Evolutionary conservation across 2,329 filamentous ascomycete species (phyloP).

Genomic region (Gyromitra esculenta): DNA sequence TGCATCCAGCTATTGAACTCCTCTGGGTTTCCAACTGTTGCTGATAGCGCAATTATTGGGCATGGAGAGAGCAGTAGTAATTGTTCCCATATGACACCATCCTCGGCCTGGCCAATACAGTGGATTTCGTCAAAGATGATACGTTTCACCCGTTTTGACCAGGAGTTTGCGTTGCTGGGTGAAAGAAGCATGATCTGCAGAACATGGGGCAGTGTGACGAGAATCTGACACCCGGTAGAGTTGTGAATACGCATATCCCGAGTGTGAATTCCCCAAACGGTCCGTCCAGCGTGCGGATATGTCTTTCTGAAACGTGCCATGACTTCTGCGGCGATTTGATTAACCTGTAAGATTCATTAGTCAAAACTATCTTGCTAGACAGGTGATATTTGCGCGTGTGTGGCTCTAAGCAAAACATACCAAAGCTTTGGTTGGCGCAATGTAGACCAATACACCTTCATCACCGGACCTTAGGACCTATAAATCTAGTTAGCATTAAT

Average conservation of each 20-base stretch:
- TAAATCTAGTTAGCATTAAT: not conserved
- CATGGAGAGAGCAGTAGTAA: slow-evolving; percentile 77
- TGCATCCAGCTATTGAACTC: slow-evolving; percentile 76
- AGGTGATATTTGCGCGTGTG: not conserved
- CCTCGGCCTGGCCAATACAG: slow-evolving; percentile 78
- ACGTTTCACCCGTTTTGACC: slow-evolving; percentile 74
- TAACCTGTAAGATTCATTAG: slow-evolving; percentile 62
- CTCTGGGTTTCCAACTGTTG: slow-evolving; percentile 78
- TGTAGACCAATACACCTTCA: slow-evolving; percentile 77
- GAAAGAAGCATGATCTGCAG: slow-evolving; percentile 79
- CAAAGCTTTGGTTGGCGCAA: slow-evolving; percentile 82
- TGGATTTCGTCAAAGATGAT: slow-evolving; percentile 88
- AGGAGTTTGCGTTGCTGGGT: slow-evolving; percentile 72
- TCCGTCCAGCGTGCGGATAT: slow-evolving; percentile 68
- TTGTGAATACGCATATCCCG: slow-evolving; percentile 79
- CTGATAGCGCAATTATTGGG: slow-evolving; percentile 80
- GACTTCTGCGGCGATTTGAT: slow-evolving; percentile 84
- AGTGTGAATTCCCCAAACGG: slow-evolving; percentile 82
- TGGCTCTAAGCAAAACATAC: slow-evolving; percentile 58
- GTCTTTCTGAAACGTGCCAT: slow-evolving; percentile 77
- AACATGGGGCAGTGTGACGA: slow-evolving; percentile 81
- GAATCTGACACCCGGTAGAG: slow-evolving; percentile 74
- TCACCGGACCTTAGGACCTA: slow-evolving; percentile 70
- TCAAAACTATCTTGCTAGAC: not conserved
- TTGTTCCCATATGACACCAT: slow-evolving; percentile 82